Evolutionary conservation across 2,329 filamentous ascomycete genomes (phyloP), one percentile per base, ranked within the genome.

Genomic region (Trichoderma hamatum): DNA sequence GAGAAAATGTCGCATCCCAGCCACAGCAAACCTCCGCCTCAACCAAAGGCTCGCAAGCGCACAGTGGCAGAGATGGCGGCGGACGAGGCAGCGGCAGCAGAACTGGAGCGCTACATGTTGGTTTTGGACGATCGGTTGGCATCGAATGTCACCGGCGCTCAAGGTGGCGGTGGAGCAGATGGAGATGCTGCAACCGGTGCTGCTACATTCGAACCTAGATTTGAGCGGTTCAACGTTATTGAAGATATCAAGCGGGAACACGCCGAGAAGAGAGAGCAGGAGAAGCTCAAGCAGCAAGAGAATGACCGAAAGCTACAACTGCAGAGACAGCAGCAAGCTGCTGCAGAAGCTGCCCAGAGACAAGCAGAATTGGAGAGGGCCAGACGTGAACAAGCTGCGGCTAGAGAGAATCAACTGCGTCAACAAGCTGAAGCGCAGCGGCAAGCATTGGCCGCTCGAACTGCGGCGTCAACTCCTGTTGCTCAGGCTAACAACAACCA

Each of bases 51-150:
- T 9, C 86, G 96, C 69, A 98, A 99, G 84, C 89, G 95, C 71
- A 99, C 96, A 0, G 90, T 96, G 21, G 96, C 96, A 10, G 95
- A 99, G 77, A 89, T 98, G 83, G 96, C 93, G 10, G 95, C 95
- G 9, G 96, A 99, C 76, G 94, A 99, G 80, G 95, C 96, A 1
- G 86, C 93, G 70, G 93, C 94, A 0, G 95, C 94, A 26, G 92
- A 94, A 70, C 90, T 93, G 72, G 94, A 99, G 80, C 88, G 93
- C 58, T 96, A 93, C 73, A 96, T 99, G 93, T 89, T 98, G 62
- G 90, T 93, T 26, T 89, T 94, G 80, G 96, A 99, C 75, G 95
- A 97, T 74, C 88, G 93, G 6, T 85, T 94, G 70, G 86, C 89
- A 14, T 84, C 90, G 1, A 86, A 84, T 51, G 83, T 84, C 16